phyloP scores from a whole-genome alignment of 768 basidiomycete genomes.

The Tylopilus intermedius region DNA sequence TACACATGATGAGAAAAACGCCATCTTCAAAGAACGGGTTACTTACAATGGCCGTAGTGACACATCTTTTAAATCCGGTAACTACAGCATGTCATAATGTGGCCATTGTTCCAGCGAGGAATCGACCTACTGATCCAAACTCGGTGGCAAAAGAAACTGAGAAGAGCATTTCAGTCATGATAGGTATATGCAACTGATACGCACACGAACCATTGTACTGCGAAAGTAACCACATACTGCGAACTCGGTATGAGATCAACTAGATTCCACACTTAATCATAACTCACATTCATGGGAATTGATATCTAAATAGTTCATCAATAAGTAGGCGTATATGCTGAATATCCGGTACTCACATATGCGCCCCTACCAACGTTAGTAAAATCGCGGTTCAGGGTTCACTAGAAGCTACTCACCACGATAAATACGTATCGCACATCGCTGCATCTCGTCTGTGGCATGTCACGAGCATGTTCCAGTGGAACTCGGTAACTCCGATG shows the following conservation, averaged over 20 bases:
- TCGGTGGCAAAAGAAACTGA: conserved; percentile 16
- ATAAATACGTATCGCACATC: neutral
- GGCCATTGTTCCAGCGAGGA: neutral
- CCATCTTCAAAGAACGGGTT: neutral
- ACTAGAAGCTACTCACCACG: conserved; percentile 9
- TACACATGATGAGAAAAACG: neutral
- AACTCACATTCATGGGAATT: conserved; percentile 8
- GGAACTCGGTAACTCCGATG: conserved; percentile 1
- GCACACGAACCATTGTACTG: neutral
- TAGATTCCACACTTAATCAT: neutral
- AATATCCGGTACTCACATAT: conserved; percentile 1
- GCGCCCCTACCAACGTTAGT: conserved; percentile 2
- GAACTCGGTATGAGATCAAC: neutral
- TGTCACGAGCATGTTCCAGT: conserved; percentile 2
- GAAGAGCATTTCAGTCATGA: neutral
- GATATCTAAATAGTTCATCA: neutral
- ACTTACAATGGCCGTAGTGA: conserved; percentile 3
- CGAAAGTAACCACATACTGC: neutral
- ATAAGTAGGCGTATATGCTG: neutral
- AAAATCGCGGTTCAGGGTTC: neutral
- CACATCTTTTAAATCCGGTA: neutral
- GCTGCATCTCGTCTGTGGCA: neutral
- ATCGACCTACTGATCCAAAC: conserved; percentile 16
- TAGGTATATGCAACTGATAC: neutral
- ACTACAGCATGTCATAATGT: neutral